Percentiles rank a stretch among this genome's conserved stretches.
These are phyloP conservation scores for Croton setiger DNA, from an alignment of 441 rosid genomes.

Conservation along the genomic window DNA sequence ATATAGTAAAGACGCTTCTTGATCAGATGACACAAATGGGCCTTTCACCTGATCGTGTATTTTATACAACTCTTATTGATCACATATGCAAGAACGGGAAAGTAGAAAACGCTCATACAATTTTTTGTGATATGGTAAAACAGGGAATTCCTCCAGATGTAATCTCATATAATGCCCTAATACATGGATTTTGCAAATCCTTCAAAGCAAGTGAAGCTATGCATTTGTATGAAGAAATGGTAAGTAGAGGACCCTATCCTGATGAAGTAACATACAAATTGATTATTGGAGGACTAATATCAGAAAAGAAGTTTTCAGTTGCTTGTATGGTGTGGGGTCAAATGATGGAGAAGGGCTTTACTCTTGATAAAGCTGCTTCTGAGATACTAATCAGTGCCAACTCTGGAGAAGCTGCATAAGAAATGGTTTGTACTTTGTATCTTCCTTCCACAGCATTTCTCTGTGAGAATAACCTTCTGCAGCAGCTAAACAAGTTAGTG, in stretches of 20 bases:
- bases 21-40: slow-evolving; percentile 62
- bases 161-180: slow-evolving; percentile 73
- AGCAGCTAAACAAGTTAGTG: neutral
- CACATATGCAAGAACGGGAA: slow-evolving; percentile 73
- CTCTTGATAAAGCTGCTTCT: slow-evolving; percentile 73
- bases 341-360: slow-evolving; percentile 97
- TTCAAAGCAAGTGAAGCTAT: slow-evolving; percentile 56
- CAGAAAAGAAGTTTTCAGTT: slow-evolving; percentile 47
- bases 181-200: slow-evolving; percentile 72
- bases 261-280: slow-evolving; percentile 81
- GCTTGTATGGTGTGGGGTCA: slow-evolving; percentile 91
- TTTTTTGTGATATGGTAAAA: slow-evolving; percentile 71
- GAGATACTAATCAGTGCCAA: slow-evolving; percentile 56
- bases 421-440: slow-evolving; percentile 31
- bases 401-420: slow-evolving; percentile 32
- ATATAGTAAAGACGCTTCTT: slow-evolving; percentile 60
- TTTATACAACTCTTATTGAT: slow-evolving; percentile 74
- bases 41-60: slow-evolving; percentile 60
- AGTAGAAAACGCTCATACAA: slow-evolving; percentile 51
- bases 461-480: slow-evolving; percentile 7
- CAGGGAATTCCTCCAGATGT: slow-evolving; percentile 71
- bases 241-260: slow-evolving; percentile 52
- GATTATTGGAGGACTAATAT: slow-evolving; percentile 69
- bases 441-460: slow-evolving; percentile 13
- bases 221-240: slow-evolving; percentile 69